phyloP scores from a whole-genome alignment of 73 alveolate genomes.

The Uronychia binucleata region DNA sequence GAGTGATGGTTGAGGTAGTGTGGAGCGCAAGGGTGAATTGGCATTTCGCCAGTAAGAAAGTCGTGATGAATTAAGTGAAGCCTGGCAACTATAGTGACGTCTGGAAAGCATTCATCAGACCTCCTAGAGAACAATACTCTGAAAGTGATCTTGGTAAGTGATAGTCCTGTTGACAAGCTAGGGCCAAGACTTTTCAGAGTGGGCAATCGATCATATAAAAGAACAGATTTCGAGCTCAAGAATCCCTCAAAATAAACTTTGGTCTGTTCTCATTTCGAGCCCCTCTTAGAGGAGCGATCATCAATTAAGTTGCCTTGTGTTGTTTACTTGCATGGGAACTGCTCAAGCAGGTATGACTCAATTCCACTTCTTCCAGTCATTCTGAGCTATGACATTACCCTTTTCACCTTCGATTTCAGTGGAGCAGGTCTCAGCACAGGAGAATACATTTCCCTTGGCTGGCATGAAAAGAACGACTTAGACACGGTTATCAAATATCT shows the following conservation, averaged over 20 bases:
- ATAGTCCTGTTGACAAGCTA: slow-evolving; percentile 20
- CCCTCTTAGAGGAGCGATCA: slow-evolving; percentile 66
- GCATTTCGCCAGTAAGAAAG: too few relatives aligned
- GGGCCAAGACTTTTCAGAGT: slow-evolving; percentile 64
- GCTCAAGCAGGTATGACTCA: slow-evolving; percentile 76
- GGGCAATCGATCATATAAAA: slow-evolving; percentile 52
- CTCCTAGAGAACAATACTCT: slow-evolving; percentile 64
- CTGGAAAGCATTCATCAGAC: slow-evolving; percentile 80
- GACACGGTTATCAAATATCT: slow-evolving; percentile 73
- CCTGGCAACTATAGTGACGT: slow-evolving; percentile 71
- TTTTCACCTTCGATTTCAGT: slow-evolving; percentile 75
- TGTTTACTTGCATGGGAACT: slow-evolving; percentile 80
- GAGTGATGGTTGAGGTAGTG: slow-evolving; percentile 3
- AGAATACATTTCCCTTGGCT: slow-evolving; percentile 76
- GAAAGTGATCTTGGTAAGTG: slow-evolving; percentile 16
- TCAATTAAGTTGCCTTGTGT: slow-evolving; percentile 71
- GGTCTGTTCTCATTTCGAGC: slow-evolving; percentile 81
- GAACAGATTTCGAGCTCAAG: slow-evolving; percentile 70
- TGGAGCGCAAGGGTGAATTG: slow-evolving; percentile 5
- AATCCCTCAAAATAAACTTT: slow-evolving; percentile 54
- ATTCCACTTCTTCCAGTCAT: slow-evolving; percentile 54
- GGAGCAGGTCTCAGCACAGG: slow-evolving; percentile 84
- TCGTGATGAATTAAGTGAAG: neutral
- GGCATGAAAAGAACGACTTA: slow-evolving; percentile 82
- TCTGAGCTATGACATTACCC: slow-evolving; percentile 71